Base-by-base conservation (phyloP, 129 eudicot species). In the Rutidosis leptorrhynchoides region DNA sequence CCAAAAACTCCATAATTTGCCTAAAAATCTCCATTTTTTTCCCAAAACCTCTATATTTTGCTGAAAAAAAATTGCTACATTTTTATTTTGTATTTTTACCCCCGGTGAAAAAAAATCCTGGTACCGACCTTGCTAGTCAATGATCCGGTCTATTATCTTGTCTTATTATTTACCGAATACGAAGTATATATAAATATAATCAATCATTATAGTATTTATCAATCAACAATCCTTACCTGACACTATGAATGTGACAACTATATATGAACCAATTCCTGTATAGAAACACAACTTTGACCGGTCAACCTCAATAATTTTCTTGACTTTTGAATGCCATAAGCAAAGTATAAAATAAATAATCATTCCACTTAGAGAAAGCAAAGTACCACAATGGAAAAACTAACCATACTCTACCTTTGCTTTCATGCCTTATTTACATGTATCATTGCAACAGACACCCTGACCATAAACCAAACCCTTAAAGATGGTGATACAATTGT, bases 401-500 rank as follows among this genome's bases (percentile, higher is more conserved):
- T 64, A 17, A 64, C 26, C 43, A 16, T 25, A 23, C 11, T 54
- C 53, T 15, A 32, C 54, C 7, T 70, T 3, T 61, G 25, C 15
- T 45, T 43, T 46, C 65, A 59, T 14, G 14, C 66, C 7, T 45
- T 21, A 45, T 10, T 40, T 2, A 45, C 65, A 14, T 28, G 33
- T 51, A 40, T 20, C 58, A 22, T 24, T 2, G 75, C 75, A 24
- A 22, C 20, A 5, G 82, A 83, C 56, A 72, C 62, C 25, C 42
- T 83, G 10, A 24, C 24, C 10, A 0, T 42, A 15, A 69, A 65
- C 12, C 78, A 67, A 32, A 37, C 52, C 23, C 24, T 84, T 1
- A 53, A 22, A 71, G 83, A 84, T 17, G 85, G 81, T 0, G 75
- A 78, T 14, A 80, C 79, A 35, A 51, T 84, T 40, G 54, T 68